Evolutionary conservation across 169 alveolate species (phyloP), one percentile per base, ranked within the genome.

Genomic region (Plasmodium vinckei): DNA sequence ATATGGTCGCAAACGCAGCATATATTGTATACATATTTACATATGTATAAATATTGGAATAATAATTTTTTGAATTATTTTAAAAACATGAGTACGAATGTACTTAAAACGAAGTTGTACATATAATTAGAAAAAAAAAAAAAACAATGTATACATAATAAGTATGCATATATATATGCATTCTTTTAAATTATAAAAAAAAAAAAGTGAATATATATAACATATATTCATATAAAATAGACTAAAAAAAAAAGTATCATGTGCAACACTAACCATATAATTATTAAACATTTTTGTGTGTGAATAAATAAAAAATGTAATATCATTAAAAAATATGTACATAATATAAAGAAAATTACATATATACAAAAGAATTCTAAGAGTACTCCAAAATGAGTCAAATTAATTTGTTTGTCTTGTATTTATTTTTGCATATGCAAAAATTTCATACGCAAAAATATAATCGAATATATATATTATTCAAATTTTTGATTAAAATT

Each of bases 171-270:
- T 49, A 57, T 64, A 57, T 49, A 73, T 59, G 59, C 17, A 15
- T 15, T 51, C 23, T 51, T 51, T 69, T 69, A 69, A 69, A 69
- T 56, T 69, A 51, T 51, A 51, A 51, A 51, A 15, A 15, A 15
- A 15, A 51, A 51, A 0, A 68, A 2, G 42, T 67, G 44, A 39
- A 42, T 17, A 19, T 47, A 44, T 15, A 67, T 67, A 44, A n/a
- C 0, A 27, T 33, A 33, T 33, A 33, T 33, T 33, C 42, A 4
- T 33, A 33, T 33, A 33, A 33, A 33, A 4, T 44, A 10, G 19
- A 67, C 75, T 67, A 68, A 68, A 60, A 61, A 73, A 73, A 73
- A 75, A 75, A 56, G 7, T 73, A 73, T 59, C 56, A 63, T 57
- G 51, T 12, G 77, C 19, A 63, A 42, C n/a, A 46, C 33, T 63